Evolutionary conservation across 169 alveolate genomes (phyloP).

Genomic region (Neospora caninum): DNA sequence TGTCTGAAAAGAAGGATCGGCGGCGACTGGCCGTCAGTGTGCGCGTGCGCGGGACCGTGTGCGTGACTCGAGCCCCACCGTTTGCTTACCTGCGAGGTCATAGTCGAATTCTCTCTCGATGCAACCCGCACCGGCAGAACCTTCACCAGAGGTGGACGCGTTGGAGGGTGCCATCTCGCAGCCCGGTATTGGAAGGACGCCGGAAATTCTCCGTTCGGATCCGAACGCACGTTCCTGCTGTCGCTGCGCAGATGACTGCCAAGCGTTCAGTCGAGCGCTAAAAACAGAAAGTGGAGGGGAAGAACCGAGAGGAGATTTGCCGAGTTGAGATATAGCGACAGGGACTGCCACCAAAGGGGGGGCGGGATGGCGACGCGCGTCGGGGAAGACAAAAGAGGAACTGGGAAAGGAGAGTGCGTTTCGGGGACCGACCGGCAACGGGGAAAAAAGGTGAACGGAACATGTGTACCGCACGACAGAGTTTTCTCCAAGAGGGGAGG

Average conservation of each 20-base stretch:
- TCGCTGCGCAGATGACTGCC: not conserved
- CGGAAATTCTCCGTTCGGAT: not conserved
- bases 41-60: too few species aligned
- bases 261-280: too few species aligned
- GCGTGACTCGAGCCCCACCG: too few species aligned
- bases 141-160: not conserved
- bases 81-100: constrained; percentile 9
- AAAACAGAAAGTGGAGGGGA: too few species aligned
- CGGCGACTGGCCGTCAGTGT: too few species aligned
- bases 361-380: not conserved
- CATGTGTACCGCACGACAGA: too few species aligned
- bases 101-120: not conserved
- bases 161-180: not conserved
- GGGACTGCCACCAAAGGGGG: not conserved
- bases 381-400: not conserved
- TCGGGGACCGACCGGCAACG: too few species aligned
- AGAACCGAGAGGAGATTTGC: not conserved
- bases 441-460: too few species aligned
- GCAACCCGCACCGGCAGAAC: not conserved
- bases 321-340: not conserved
- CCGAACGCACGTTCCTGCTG: not conserved
- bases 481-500: too few species aligned
- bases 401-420: not conserved
- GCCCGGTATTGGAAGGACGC: not conserved
- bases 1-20: too few species aligned